Conservation (phyloP, 257 asterid species). For the Salvia hispanica region DNA sequence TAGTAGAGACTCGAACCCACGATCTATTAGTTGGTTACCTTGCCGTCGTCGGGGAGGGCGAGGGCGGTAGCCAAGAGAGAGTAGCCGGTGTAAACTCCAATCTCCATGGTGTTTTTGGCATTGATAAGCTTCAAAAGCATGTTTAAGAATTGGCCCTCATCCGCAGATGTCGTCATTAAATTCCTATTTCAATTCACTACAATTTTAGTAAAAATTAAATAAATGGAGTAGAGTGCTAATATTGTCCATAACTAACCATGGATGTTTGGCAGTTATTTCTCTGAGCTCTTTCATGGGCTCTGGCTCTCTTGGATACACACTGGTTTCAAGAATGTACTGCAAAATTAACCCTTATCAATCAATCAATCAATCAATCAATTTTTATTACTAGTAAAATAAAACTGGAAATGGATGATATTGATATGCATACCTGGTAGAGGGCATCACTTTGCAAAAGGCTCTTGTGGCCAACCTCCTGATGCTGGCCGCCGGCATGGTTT, state of each 20-base stretch:
- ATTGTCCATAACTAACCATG: conserved; percentile 46
- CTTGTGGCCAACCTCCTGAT: conserved; percentile 89
- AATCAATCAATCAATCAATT: not conserved
- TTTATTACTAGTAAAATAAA: too few species aligned
- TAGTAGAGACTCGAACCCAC: too few species aligned
- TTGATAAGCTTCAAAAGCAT: conserved; percentile 82
- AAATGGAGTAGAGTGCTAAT: too few species aligned
- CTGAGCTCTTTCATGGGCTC: conserved; percentile 87
- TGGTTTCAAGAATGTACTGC: conserved; percentile 85
- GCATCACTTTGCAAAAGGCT: conserved; percentile 84
- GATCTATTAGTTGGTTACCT: conserved; percentile 37
- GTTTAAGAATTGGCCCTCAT: conserved; percentile 84
- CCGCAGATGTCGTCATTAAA: conserved; percentile 86
- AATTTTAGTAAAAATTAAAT: too few species aligned
- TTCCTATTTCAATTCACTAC: conserved; percentile 47
- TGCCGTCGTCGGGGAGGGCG: conserved; percentile 79
- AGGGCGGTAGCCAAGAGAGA: conserved; percentile 88
- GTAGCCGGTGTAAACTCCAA: conserved; percentile 91
- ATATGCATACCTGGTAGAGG: conserved; percentile 56
- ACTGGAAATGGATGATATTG: too few species aligned
- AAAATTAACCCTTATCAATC: not conserved
- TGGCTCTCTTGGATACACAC: conserved; percentile 88
- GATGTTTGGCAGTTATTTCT: conserved; percentile 87
- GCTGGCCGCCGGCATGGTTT: conserved; percentile 41
- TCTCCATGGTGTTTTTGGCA: conserved; percentile 91